phyloP scores from a whole-genome alignment of 257 asterid genomes.

The Ocimum tenuiflorum region DNA sequence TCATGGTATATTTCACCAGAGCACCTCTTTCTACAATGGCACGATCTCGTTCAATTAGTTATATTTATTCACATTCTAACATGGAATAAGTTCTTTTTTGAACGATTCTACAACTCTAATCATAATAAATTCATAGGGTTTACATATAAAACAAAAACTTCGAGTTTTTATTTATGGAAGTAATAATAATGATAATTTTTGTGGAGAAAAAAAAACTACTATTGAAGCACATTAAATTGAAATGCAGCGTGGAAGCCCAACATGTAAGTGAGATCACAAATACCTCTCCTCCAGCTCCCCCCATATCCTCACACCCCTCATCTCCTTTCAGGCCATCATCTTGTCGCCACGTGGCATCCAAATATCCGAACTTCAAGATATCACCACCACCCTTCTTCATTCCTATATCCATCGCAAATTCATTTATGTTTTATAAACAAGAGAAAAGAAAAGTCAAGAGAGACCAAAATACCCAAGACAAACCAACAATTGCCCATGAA shows the following conservation, averaged over 20 bases:
- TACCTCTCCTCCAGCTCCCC: conserved; percentile 24
- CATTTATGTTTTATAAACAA: not conserved
- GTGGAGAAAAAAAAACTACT: too few relatives aligned
- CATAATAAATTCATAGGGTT: too few relatives aligned
- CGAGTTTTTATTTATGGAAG: too few relatives aligned
- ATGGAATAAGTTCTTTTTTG: not conserved
- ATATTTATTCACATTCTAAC: not conserved
- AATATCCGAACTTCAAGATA: conserved; percentile 34
- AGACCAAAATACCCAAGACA: too few relatives aligned
- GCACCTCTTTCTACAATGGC: not conserved
- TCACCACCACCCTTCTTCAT: conserved; percentile 47
- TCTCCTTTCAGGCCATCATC: conserved; percentile 26
- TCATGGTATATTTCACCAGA: not conserved
- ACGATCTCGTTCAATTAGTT: not conserved
- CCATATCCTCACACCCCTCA: conserved; percentile 37
- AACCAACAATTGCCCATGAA: not conserved
- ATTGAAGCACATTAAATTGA: not conserved
- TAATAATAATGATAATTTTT: too few relatives aligned
- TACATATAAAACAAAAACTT: too few relatives aligned
- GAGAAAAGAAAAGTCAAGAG: too few relatives aligned
- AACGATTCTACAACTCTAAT: too few relatives aligned
- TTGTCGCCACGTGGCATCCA: conserved; percentile 31
- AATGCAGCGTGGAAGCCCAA: not conserved
- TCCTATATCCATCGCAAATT: conserved; percentile 32
- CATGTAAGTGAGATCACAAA: not conserved